Base-by-base conservation (phyloP, 495 filamentous ascomycete genomes). In the Hypoxylon lienhwacheense region DNA sequence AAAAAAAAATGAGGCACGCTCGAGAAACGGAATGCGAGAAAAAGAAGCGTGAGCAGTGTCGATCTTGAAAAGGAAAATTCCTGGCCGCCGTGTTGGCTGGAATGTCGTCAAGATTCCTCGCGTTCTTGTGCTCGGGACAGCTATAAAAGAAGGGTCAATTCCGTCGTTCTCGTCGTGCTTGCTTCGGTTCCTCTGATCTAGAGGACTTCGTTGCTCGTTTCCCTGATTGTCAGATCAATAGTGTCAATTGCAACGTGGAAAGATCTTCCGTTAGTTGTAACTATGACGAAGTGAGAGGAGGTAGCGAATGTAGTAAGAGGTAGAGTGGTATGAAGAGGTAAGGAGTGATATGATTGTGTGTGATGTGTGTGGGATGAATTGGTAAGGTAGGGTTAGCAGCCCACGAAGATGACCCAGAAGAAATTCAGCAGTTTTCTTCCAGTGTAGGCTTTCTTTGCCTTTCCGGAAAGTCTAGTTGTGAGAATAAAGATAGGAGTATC, bases 41-140 rank as follows among this genome's bases (percentile, higher is more conserved):
- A n/a, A n/a, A n/a, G n/a, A n/a, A n/a, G n/a, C n/a, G n/a, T n/a
- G n/a, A n/a, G 57, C 54, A 61, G 49, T 40, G 48, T 50, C 34
- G 34, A 65, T 58, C 61, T 61, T 53, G 51, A 60, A 46, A 60
- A 64, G 53, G 51, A 60, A 46, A 60, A 64, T 62, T 53, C 55
- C 53, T 40, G 39, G 36, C 39, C 47, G 58, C 53, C 31, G 26
- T 16, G 42, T 19, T 59, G 59, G 53, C 17, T 59, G 59, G 53
- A 57, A 58, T 63, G 53, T 36, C 20, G 37, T 58, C 47, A 36
- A 16, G 37, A 31, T 44, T n/a, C 28, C 24, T 49, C 10, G 15
- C 26, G 21, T 16, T 32, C n/a, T 8, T 15, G 32, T 32, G 15
- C 47, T 46, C 34, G 53, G n/a, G 14, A 42, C 21, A 32, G n/a